Percentiles rank a stretch among this genome's conserved stretches.
phyloP scores from a whole-genome alignment of 768 basidiomycete genomes.

The Coprinopsis marcescibilis region DNA sequence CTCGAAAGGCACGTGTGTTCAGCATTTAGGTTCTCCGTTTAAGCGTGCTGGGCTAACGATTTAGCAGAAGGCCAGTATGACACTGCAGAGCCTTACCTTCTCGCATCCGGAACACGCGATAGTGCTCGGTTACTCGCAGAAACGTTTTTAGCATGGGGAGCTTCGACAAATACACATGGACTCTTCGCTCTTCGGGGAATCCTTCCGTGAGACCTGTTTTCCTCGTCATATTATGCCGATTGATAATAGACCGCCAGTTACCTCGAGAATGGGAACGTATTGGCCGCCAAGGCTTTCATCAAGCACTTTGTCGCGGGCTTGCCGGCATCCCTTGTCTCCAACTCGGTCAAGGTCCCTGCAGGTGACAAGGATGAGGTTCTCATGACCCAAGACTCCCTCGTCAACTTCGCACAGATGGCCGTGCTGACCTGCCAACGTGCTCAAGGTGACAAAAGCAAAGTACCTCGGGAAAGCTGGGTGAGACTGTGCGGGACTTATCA shows the following conservation, averaged over 20 bases:
- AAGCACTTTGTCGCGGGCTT: constrained; percentile 67
- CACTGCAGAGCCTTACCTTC: constrained; percentile 73
- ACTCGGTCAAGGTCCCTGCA: constrained; percentile 42
- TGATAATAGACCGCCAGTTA: constrained; percentile 40
- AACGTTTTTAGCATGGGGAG: constrained; percentile 79
- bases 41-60: not conserved
- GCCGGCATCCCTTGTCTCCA: constrained; percentile 39
- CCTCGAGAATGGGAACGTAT: constrained; percentile 80
- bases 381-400: constrained; percentile 64
- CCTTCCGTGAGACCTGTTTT: constrained; percentile 59
- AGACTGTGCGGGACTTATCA: constrained; percentile 81
- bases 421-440: constrained; percentile 85
- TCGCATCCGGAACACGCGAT: constrained; percentile 84
- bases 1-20: constrained; percentile 57
- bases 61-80: constrained; percentile 67
- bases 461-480: constrained; percentile 78
- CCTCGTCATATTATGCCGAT: not conserved
- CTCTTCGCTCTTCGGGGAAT: constrained; percentile 81
- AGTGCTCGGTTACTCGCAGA: constrained; percentile 83
- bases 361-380: constrained; percentile 54
- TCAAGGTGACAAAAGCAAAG: constrained; percentile 72
- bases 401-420: constrained; percentile 91
- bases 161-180: constrained; percentile 46
- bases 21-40: not conserved
- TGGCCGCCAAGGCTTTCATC: constrained; percentile 92